These are phyloP conservation scores for Coffea eugenioides DNA, from an alignment of 257 asterid genomes.

Conservation along the genomic window DNA sequence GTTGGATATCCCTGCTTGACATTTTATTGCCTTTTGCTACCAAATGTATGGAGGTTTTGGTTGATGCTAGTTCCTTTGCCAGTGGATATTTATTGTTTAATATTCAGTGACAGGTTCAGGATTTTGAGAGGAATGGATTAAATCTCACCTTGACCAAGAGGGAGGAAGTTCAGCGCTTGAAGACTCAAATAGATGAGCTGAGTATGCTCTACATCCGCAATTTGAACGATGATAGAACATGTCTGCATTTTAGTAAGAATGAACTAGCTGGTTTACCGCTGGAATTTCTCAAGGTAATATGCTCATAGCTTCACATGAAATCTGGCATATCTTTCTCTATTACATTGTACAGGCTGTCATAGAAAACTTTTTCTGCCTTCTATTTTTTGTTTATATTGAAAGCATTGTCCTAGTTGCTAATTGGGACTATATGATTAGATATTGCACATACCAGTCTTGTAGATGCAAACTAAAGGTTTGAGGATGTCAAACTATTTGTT, in stretches of 20 bases:
- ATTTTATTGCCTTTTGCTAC: background rate
- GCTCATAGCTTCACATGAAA: constrained; percentile 6
- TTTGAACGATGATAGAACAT: constrained; percentile 62
- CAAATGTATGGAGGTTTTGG: background rate
- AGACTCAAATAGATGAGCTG: constrained; percentile 72
- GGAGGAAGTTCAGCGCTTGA: constrained; percentile 79
- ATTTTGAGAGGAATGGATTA: constrained; percentile 88
- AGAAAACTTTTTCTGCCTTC: background rate
- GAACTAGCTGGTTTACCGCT: constrained; percentile 85
- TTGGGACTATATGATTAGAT: background rate
- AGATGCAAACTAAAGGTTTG: background rate
- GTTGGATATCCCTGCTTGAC: background rate
- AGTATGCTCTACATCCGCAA: constrained; percentile 74
- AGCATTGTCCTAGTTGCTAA: background rate
- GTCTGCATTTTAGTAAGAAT: constrained; percentile 58
- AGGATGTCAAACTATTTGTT: background rate
- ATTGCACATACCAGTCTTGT: background rate
- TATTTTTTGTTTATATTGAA: background rate
- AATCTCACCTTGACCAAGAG: constrained; percentile 81
- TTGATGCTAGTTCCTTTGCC: constrained; percentile 15
- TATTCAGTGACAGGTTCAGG: constrained; percentile 94
- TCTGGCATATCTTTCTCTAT: background rate
- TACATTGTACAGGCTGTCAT: background rate
- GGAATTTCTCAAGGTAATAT: constrained; percentile 70
- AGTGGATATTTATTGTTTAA: constrained; percentile 43